Conservation (phyloP, 2,329 filamentous ascomycete genomes). For the Aspergillus sp. region DNA sequence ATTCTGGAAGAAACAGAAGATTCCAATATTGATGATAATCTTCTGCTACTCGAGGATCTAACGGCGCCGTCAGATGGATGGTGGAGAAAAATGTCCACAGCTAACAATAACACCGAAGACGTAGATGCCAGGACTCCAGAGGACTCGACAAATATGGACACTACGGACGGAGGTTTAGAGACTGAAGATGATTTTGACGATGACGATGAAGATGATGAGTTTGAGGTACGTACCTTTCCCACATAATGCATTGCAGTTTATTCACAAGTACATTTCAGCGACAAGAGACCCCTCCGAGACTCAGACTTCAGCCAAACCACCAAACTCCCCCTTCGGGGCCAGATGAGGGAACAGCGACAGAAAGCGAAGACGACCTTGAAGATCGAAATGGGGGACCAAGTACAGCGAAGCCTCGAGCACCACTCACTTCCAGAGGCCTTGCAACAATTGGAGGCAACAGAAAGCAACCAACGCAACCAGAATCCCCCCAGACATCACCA, state of each 20-base stretch:
- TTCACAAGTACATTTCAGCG: slow-evolving; percentile 27
- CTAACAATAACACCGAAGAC: neutral
- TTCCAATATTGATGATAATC: neutral
- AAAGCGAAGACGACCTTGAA: slow-evolving; percentile 8
- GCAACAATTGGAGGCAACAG: slow-evolving; percentile 29
- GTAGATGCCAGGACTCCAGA: slow-evolving; percentile 1
- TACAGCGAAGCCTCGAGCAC: neutral
- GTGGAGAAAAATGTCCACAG: slow-evolving; percentile 39
- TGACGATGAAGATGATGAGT: slow-evolving; percentile 43
- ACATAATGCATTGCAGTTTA: neutral
- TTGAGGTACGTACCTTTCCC: slow-evolving; percentile 36
- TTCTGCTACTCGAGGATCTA: slow-evolving; percentile 17
- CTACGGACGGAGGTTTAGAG: slow-evolving; percentile 24
- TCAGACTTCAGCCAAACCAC: slow-evolving; percentile 22
- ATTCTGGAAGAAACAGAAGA: slow-evolving; percentile 29
- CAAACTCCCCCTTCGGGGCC: neutral
- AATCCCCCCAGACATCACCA: slow-evolving; percentile 2
- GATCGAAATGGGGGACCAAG: neutral
- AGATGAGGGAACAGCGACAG: slow-evolving; percentile 14
- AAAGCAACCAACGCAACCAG: neutral
- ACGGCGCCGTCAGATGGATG: slow-evolving; percentile 30
- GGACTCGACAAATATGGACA: slow-evolving; percentile 18
- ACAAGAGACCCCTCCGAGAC: slow-evolving; percentile 39
- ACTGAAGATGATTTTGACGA: slow-evolving; percentile 35
- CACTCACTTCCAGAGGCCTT: slow-evolving; percentile 18